Evolutionary conservation across 2,329 filamentous ascomycete genomes (phyloP).

Genomic region (Xylariaceae sp.): DNA sequence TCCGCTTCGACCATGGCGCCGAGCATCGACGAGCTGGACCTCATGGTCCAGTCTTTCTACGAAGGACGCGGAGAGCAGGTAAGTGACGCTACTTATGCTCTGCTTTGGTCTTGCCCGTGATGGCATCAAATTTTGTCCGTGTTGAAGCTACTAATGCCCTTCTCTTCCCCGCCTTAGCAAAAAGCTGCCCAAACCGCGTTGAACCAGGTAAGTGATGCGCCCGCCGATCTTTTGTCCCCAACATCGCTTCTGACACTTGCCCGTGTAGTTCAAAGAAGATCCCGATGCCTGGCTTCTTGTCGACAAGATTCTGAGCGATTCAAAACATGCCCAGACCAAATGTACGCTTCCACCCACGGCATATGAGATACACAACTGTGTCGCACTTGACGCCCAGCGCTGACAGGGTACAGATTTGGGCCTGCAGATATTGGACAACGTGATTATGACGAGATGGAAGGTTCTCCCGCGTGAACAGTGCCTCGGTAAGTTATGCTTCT

Average conservation of each 20-base stretch:
- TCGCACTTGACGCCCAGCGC: constrained; percentile 13
- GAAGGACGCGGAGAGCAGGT: constrained; percentile 93
- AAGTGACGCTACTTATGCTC: constrained; percentile 32
- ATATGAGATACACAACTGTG: not conserved
- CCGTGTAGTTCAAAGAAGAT: constrained; percentile 88
- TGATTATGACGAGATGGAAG: constrained; percentile 99
- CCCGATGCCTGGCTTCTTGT: constrained; percentile 97
- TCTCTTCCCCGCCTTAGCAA: constrained; percentile 58
- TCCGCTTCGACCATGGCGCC: constrained; percentile 50
- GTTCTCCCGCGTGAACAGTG: constrained; percentile 94
- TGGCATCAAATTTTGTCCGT: constrained; percentile 6
- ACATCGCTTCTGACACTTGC: constrained; percentile 26
- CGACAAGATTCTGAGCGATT: constrained; percentile 91
- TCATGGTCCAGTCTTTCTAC: constrained; percentile 93
- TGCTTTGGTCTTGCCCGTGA: not conserved
- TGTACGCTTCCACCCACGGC: constrained; percentile 53
- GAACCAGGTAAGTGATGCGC: constrained; percentile 67
- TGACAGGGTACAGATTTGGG: constrained; percentile 64
- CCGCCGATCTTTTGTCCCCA: constrained; percentile 9
- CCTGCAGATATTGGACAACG: constrained; percentile 93
- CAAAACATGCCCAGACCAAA: constrained; percentile 92
- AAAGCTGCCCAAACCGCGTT: constrained; percentile 89
- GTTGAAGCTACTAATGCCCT: constrained; percentile 20
- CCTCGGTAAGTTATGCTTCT: constrained; percentile 56
- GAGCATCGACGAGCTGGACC: constrained; percentile 91